Percentiles rank a stretch among this genome's conserved stretches.
phyloP scores from a whole-genome alignment of 345 rosid species.

The Salix purpurea region DNA sequence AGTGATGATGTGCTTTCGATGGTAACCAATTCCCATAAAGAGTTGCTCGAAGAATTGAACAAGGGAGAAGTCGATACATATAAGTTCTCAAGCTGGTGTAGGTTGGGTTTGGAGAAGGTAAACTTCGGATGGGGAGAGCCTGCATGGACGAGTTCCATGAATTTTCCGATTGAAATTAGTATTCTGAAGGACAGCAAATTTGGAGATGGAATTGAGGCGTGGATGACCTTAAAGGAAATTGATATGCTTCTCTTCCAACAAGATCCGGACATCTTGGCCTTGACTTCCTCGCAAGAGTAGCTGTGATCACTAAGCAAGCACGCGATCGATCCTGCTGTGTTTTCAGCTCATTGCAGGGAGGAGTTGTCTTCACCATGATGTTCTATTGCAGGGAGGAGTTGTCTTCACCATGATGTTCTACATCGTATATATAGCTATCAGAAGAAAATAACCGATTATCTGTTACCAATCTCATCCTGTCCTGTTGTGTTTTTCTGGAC shows the following conservation, averaged over 20 bases:
- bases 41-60: background rate
- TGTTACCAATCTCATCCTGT: no score
- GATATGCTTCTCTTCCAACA: background rate
- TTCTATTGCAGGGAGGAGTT: no score
- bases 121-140: background rate
- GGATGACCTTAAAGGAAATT: background rate
- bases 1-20: background rate
- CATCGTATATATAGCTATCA: no score
- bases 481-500: no score
- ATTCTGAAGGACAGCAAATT: background rate
- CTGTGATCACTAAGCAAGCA: background rate
- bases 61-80: background rate
- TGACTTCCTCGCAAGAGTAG: background rate
- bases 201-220: slow-evolving; percentile 7
- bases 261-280: background rate
- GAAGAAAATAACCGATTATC: no score
- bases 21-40: background rate
- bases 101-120: background rate
- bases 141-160: background rate
- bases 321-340: background rate
- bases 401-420: no score
- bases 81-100: background rate
- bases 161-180: no score
- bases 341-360: no score
- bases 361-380: no score